These are phyloP conservation scores for Leishmania turanica DNA, from an alignment of 208 protist genomes.

Conservation along the genomic window DNA sequence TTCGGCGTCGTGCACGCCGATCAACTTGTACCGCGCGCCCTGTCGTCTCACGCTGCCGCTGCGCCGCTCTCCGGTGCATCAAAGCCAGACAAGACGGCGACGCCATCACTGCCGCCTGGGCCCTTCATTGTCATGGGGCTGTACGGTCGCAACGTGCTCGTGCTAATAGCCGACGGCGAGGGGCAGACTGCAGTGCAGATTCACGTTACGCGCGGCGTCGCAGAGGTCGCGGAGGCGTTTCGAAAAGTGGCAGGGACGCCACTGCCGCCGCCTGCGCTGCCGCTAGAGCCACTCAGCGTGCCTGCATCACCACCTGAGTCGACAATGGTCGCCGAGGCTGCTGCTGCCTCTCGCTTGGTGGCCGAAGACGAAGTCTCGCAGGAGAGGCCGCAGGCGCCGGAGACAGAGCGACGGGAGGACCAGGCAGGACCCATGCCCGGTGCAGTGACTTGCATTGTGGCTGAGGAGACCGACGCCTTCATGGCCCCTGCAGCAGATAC, in stretches of 20 bases:
- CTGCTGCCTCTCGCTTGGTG: not conserved
- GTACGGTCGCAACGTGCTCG: conserved; percentile 37
- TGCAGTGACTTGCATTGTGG: not conserved
- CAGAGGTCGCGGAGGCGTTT: conserved; percentile 34
- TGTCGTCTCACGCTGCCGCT: not conserved
- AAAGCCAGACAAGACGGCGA: not conserved
- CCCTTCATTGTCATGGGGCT: conserved; percentile 42
- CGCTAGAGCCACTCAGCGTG: conserved; percentile 16
- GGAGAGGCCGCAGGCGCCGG: not conserved
- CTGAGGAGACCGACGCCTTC: not conserved
- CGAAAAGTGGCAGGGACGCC: conserved; percentile 22
- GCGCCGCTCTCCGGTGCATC: not conserved
- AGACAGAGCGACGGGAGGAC: not conserved
- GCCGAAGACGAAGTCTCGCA: not conserved
- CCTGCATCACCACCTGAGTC: not conserved
- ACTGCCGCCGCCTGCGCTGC: conserved; percentile 23
- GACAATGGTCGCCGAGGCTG: not conserved
- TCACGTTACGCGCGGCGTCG: conserved; percentile 14
- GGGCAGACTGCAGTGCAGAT: conserved; percentile 23
- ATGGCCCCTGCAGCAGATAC: not conserved
- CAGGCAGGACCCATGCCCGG: not conserved
- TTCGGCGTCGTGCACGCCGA: conserved; percentile 61
- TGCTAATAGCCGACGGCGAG: conserved; percentile 42
- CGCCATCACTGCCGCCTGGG: not conserved
- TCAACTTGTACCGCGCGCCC: conserved; percentile 24